Percentiles rank a stretch among this genome's conserved stretches.
Evolutionary conservation across 2,329 filamentous ascomycete genomes (phyloP).

Genomic region (Harringtonia aguacate): DNA sequence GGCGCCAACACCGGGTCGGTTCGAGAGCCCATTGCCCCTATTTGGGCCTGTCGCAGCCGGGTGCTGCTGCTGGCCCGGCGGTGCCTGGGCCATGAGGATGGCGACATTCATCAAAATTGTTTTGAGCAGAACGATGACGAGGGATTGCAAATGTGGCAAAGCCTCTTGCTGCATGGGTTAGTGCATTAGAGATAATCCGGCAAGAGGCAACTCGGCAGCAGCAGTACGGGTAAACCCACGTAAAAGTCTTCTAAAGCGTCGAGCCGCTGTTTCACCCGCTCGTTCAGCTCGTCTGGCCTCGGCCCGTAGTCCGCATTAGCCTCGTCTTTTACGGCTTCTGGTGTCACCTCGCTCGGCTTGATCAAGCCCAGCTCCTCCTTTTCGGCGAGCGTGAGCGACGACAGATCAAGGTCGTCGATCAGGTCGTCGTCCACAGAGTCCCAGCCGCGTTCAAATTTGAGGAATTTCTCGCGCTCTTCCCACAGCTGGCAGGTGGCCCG

Average conservation of each 20-base stretch:
- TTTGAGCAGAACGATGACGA: slow-evolving; percentile 87
- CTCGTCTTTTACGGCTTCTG: neutral
- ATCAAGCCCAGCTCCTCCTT: slow-evolving; percentile 36
- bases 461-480: slow-evolving; percentile 84
- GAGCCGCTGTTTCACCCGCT: slow-evolving; percentile 53
- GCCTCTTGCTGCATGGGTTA: slow-evolving; percentile 47
- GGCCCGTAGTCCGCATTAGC: slow-evolving; percentile 40
- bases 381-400: slow-evolving; percentile 26
- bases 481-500: slow-evolving; percentile 86
- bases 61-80: slow-evolving; percentile 34
- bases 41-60: slow-evolving; percentile 27
- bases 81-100: slow-evolving; percentile 56
- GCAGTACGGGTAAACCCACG: slow-evolving; percentile 38
- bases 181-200: slow-evolving; percentile 9
- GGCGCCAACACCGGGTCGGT: neutral
- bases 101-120: slow-evolving; percentile 81
- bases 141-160: slow-evolving; percentile 78
- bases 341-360: slow-evolving; percentile 22
- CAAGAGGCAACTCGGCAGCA: slow-evolving; percentile 53
- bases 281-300: slow-evolving; percentile 31
- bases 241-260: slow-evolving; percentile 75
- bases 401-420: slow-evolving; percentile 27
- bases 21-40: slow-evolving; percentile 16
- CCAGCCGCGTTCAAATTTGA: slow-evolving; percentile 90
- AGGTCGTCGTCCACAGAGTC: slow-evolving; percentile 39